phyloP scores from a whole-genome alignment of 1,284 basidiomycete species.

The Kalmanozyma brasiliensis region DNA sequence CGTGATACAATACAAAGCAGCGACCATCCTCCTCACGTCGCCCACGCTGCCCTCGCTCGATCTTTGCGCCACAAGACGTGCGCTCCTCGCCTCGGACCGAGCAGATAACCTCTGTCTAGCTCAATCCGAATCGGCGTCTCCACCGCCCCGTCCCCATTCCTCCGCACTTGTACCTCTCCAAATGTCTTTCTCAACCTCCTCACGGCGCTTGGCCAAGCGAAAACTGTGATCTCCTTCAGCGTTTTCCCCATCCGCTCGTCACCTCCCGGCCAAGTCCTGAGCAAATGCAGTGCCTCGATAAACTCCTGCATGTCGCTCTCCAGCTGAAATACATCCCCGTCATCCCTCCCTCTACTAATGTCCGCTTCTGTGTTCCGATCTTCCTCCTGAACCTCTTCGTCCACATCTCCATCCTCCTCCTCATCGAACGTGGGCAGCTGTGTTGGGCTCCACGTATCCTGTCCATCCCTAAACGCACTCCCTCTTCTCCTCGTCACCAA shows the following conservation, averaged over 20 bases:
- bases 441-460: slow-evolving; percentile 32
- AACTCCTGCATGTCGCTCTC: slow-evolving; percentile 44
- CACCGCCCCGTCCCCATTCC: not conserved
- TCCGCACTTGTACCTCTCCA: not conserved
- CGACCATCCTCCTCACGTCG: slow-evolving; percentile 3
- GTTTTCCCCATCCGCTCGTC: slow-evolving; percentile 22
- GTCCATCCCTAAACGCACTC: slow-evolving; percentile 17
- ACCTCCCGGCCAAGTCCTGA: slow-evolving; percentile 28
- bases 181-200: slow-evolving; percentile 18
- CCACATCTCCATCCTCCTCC: slow-evolving; percentile 8
- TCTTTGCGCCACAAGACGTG: slow-evolving; percentile 49
- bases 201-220: slow-evolving; percentile 40
- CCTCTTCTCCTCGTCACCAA: slow-evolving; percentile 40
- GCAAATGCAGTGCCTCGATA: slow-evolving; percentile 28
- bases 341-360: slow-evolving; percentile 3
- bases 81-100: slow-evolving; percentile 41
- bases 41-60: slow-evolving; percentile 34
- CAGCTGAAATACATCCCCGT: slow-evolving; percentile 26
- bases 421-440: slow-evolving; percentile 27
- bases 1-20: slow-evolving; percentile 1
- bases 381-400: slow-evolving; percentile 7
- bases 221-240: slow-evolving; percentile 34
- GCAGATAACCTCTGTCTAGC: slow-evolving; percentile 35
- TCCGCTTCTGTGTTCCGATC: slow-evolving; percentile 15
- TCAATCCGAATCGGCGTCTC: slow-evolving; percentile 19